Evolutionary conservation across 2,329 filamentous ascomycete genomes (phyloP).

Genomic region (Corinectria fuckeliana): DNA sequence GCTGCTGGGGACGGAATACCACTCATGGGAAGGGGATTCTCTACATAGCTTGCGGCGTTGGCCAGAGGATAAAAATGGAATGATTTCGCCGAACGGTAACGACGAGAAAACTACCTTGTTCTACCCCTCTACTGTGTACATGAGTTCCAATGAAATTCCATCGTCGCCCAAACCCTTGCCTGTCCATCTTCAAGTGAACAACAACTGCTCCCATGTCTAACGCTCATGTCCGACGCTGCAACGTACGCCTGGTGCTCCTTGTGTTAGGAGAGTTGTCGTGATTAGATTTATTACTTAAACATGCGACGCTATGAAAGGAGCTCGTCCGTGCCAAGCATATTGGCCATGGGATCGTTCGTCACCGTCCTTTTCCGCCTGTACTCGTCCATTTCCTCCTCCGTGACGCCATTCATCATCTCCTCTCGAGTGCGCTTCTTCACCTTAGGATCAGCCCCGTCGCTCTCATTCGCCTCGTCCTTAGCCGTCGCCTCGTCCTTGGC

Average conservation of each 20-base stretch:
- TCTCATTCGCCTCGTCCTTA: constrained; percentile 37
- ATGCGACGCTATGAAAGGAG: constrained; percentile 31
- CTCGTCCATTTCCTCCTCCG: constrained; percentile 84
- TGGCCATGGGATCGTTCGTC: constrained; percentile 87
- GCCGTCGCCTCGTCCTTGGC: constrained; percentile 30
- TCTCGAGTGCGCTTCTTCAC: constrained; percentile 76
- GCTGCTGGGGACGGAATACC: constrained; percentile 44
- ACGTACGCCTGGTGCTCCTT: too few relatives aligned
- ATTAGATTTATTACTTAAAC: not conserved
- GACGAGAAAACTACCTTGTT: constrained; percentile 32
- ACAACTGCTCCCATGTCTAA: too few relatives aligned
- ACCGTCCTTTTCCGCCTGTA: constrained; percentile 78
- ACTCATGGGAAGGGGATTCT: constrained; percentile 49
- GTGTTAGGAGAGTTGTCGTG: not conserved
- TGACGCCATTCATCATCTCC: constrained; percentile 79
- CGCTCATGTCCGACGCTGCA: too few relatives aligned
- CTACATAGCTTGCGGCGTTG: constrained; percentile 60
- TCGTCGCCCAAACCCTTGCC: constrained; percentile 1
- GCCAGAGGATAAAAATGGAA: constrained; percentile 55
- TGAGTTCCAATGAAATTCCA: constrained; percentile 34
- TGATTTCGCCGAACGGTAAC: constrained; percentile 45
- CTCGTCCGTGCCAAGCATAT: constrained; percentile 76
- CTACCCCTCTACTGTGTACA: constrained; percentile 34
- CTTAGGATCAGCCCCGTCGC: constrained; percentile 41
- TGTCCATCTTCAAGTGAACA: constrained; percentile 27